Conservation (phyloP, 768 basidiomycete species). For the Hysterangium stoloniferum region DNA sequence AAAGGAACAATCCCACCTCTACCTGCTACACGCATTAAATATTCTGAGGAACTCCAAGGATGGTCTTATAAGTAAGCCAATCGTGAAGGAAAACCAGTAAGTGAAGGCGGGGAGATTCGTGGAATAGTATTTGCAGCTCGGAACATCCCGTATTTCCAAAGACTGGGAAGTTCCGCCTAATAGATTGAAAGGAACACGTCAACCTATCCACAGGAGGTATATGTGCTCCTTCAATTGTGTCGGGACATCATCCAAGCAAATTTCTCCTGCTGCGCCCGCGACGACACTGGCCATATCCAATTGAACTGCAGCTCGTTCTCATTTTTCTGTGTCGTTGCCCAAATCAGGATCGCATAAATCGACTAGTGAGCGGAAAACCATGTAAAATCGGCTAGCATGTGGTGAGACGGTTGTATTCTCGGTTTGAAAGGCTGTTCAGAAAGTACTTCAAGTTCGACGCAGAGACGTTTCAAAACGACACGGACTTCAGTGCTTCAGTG, state of each 20-base stretch:
- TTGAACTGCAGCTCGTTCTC: slow-evolving; percentile 39
- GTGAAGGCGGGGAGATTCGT: slow-evolving; percentile 45
- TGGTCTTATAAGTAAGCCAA: slow-evolving; percentile 76
- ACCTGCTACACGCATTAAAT: slow-evolving; percentile 67
- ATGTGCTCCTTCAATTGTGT: slow-evolving; percentile 60
- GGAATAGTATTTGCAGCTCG: slow-evolving; percentile 32
- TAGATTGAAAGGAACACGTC: no score
- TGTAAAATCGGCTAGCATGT: slow-evolving; percentile 54
- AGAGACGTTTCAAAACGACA: no score
- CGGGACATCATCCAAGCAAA: slow-evolving; percentile 51
- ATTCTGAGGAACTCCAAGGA: slow-evolving; percentile 62
- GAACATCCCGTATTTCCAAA: no score
- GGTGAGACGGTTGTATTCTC: background rate
- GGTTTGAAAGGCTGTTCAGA: slow-evolving; percentile 2
- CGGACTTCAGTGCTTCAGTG: no score
- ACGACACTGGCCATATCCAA: slow-evolving; percentile 81
- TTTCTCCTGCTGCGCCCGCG: slow-evolving; percentile 66
- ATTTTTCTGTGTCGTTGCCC: slow-evolving; percentile 13
- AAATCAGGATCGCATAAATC: slow-evolving; percentile 17
- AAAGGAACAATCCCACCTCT: no score
- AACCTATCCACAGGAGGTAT: no score
- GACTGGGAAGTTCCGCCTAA: no score
- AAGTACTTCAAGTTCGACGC: background rate
- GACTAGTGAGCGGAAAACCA: slow-evolving; percentile 53
- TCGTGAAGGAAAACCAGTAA: slow-evolving; percentile 49